Evolutionary conservation across 1,284 basidiomycete species (phyloP).

Genomic region (Rhodotorula sp.): DNA sequence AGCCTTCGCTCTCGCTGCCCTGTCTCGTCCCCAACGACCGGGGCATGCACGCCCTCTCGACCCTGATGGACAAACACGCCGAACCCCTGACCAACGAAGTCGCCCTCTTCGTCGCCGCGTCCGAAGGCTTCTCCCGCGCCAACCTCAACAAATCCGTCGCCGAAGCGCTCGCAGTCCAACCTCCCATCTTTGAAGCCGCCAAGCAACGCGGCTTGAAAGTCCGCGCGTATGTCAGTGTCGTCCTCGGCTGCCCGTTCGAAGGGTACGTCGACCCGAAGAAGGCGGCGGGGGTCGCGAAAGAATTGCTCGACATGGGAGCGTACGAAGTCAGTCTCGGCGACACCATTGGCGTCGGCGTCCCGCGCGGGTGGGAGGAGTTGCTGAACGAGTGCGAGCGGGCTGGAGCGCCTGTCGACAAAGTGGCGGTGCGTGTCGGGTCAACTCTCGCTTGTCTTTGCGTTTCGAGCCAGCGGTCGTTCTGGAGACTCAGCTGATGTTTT

Average conservation of each 20-base stretch:
- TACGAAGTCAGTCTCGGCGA: constrained; percentile 91
- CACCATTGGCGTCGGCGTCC: constrained; percentile 84
- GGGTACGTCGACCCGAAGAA: constrained; percentile 68
- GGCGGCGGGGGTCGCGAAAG: constrained; percentile 70
- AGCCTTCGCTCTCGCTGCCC: constrained; percentile 62
- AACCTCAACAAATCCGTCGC: constrained; percentile 78
- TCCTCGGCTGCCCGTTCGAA: constrained; percentile 81
- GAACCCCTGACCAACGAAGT: constrained; percentile 71
- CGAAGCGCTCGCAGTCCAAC: constrained; percentile 69
- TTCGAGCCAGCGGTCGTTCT: not conserved
- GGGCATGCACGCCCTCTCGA: constrained; percentile 68
- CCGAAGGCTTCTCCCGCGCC: constrained; percentile 76
- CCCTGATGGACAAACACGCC: constrained; percentile 12
- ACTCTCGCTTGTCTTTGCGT: not conserved
- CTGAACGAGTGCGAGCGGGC: constrained; percentile 65
- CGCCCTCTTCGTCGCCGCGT: constrained; percentile 83
- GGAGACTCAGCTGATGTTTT: constrained; percentile 2
- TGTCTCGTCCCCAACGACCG: constrained; percentile 83
- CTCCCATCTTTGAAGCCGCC: constrained; percentile 65
- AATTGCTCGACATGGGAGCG: constrained; percentile 82
- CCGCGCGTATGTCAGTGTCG: constrained; percentile 71
- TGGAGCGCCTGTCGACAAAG: constrained; percentile 60
- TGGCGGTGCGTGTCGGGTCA: constrained; percentile 63
- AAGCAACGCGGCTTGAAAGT: constrained; percentile 66
- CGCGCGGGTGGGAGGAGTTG: constrained; percentile 64